phyloP scores from a whole-genome alignment of 495 filamentous ascomycete genomes.

The Lasiosphaeris hirsuta region DNA sequence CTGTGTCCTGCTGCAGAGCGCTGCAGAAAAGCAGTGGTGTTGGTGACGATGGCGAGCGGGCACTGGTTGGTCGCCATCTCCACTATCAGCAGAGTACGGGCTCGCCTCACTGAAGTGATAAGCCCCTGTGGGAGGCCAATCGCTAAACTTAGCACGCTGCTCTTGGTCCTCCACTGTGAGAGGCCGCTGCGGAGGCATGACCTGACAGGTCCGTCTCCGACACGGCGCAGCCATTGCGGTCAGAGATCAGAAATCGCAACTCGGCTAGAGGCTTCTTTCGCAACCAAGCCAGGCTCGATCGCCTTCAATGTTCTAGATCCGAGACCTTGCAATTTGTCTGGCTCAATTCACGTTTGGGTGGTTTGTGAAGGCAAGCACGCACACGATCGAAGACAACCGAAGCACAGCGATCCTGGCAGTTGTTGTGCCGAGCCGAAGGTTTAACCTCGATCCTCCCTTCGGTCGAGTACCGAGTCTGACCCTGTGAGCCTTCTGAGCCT shows the following conservation, averaged over 20 bases:
- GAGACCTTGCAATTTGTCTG: constrained; percentile 6
- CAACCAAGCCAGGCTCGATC: neutral
- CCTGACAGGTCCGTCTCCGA: neutral
- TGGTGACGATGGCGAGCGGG: neutral
- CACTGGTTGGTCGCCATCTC: constrained; percentile 1
- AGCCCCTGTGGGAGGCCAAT: neutral
- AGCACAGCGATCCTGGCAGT: constrained; percentile 1
- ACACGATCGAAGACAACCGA: neutral
- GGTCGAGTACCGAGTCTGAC: neutral
- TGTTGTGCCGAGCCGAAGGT: constrained; percentile 5
- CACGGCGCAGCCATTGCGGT: neutral
- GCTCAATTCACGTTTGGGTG: constrained; percentile 4
- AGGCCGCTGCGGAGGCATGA: too few species aligned
- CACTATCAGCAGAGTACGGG: constrained; percentile 3
- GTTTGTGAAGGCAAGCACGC: neutral
- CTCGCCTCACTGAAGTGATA: neutral
- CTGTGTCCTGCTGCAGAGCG: neutral
- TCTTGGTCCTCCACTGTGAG: too few species aligned
- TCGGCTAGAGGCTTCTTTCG: neutral
- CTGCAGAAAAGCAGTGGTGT: neutral
- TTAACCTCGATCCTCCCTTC: neutral
- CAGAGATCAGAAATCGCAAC: neutral
- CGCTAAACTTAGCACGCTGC: constrained; percentile 1
- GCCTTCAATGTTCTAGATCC: constrained; percentile 6
- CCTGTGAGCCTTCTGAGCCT: too few species aligned